A percentile compares a stretch with the other conserved stretches of the same genome.
phyloP scores from a whole-genome alignment of 2,329 filamentous ascomycete genomes.

The Beauveria caledonica region DNA sequence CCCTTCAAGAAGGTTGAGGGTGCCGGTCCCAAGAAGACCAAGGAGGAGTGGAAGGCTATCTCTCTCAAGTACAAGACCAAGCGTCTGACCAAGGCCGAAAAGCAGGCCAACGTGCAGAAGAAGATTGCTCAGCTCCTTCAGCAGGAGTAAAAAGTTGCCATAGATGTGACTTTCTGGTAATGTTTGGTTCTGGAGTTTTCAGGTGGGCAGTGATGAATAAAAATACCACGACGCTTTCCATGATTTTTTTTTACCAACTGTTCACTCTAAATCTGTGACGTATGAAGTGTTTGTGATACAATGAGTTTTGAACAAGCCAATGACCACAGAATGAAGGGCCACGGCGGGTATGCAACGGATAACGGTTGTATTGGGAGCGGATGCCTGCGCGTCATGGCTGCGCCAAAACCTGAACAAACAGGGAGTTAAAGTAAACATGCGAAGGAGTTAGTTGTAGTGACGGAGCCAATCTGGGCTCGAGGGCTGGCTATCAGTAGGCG shows the following conservation, averaged over 20 bases:
- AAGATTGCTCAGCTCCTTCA: slow-evolving; percentile 78
- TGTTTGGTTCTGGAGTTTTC: slow-evolving; percentile 32
- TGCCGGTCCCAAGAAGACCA: slow-evolving; percentile 80
- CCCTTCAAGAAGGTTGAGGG: slow-evolving; percentile 86
- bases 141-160: slow-evolving; percentile 30
- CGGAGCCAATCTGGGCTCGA: background rate
- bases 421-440: background rate
- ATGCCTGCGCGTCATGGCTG: background rate
- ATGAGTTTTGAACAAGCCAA: background rate
- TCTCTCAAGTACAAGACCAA: slow-evolving; percentile 75
- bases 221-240: slow-evolving; percentile 14
- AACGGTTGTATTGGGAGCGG: too few species aligned
- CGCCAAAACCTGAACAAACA: background rate
- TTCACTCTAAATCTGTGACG: background rate
- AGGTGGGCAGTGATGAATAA: slow-evolving; percentile 30
- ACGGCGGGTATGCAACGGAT: too few species aligned
- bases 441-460: background rate
- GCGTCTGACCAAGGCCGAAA: slow-evolving; percentile 81
- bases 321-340: too few species aligned
- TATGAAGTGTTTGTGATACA: background rate
- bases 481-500: background rate
- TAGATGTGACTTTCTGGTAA: slow-evolving; percentile 19
- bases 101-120: slow-evolving; percentile 72
- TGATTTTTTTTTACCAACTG: background rate
- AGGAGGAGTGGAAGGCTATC: slow-evolving; percentile 95